These are phyloP conservation scores for Penicillium sp. DNA, from an alignment of 2,329 filamentous ascomycete species.

Conservation along the genomic window DNA sequence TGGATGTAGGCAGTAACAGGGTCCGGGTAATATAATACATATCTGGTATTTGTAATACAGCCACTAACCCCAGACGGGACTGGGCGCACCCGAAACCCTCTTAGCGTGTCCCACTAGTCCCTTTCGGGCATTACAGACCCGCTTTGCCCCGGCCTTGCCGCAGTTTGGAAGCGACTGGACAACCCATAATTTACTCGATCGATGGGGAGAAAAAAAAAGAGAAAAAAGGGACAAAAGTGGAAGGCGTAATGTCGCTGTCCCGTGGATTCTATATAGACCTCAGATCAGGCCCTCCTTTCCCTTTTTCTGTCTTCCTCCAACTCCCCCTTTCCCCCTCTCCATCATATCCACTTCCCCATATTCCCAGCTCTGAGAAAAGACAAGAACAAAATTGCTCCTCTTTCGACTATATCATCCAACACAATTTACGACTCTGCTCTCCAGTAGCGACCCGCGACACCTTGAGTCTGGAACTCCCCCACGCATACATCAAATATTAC, in stretches of 20 bases:
- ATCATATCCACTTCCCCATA: neutral
- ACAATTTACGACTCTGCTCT: slow-evolving; percentile 13
- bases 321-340: neutral
- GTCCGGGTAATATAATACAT: too few relatives aligned
- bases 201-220: neutral
- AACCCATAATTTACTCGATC: slow-evolving; percentile 1
- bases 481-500: slow-evolving; percentile 1
- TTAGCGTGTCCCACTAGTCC: too few relatives aligned
- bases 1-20: too few relatives aligned
- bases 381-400: slow-evolving; percentile 12
- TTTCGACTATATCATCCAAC: slow-evolving; percentile 11
- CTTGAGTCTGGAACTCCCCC: neutral
- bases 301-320: slow-evolving; percentile 4
- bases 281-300: slow-evolving; percentile 8
- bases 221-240: neutral
- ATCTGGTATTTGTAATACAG: too few relatives aligned
- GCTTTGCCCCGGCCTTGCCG: neutral
- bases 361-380: slow-evolving; percentile 3
- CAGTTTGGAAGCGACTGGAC: slow-evolving; percentile 3
- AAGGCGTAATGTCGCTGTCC: neutral
- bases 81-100: neutral
- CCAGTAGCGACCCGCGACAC: slow-evolving; percentile 15
- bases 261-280: slow-evolving; percentile 20
- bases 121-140: too few relatives aligned
- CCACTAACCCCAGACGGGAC: slow-evolving; percentile 4